phyloP scores from a whole-genome alignment of 148 eudicot species.

The Camellia japonica region DNA sequence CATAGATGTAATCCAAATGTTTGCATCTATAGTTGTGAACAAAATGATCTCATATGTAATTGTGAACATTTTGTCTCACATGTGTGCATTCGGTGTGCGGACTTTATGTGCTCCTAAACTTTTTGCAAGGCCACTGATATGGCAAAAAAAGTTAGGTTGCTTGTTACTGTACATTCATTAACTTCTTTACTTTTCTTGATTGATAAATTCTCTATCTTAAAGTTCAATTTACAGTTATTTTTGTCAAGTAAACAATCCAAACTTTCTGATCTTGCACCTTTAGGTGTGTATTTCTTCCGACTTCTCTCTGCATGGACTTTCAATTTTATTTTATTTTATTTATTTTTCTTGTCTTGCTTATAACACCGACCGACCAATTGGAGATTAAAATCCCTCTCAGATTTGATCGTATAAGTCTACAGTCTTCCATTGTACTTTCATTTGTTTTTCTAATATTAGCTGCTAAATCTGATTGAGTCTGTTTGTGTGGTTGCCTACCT shows the following conservation, averaged over 20 bases:
- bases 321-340: too few species aligned
- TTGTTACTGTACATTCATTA: not conserved
- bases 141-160: not conserved
- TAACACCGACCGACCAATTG: not conserved
- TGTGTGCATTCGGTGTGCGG: too few species aligned
- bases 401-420: not conserved
- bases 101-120: too few species aligned
- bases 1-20: too few species aligned
- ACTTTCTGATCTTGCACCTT: not conserved
- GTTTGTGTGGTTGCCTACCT: not conserved
- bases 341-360: too few species aligned
- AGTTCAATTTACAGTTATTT: not conserved
- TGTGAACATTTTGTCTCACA: too few species aligned
- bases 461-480: not conserved
- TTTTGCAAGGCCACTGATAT: not conserved
- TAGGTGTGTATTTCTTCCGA: not conserved
- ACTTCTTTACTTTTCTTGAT: not conserved
- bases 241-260: too few species aligned
- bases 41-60: too few species aligned
- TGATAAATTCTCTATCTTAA: not conserved
- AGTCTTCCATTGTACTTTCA: not conserved
- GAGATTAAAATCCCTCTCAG: not conserved
- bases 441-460: not conserved
- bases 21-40: too few species aligned
- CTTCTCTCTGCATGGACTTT: too few species aligned